Evolutionary conservation across 2,329 filamentous ascomycete genomes (phyloP), one percentile per base, ranked within the genome.

Genomic region (Apiospora marii): DNA sequence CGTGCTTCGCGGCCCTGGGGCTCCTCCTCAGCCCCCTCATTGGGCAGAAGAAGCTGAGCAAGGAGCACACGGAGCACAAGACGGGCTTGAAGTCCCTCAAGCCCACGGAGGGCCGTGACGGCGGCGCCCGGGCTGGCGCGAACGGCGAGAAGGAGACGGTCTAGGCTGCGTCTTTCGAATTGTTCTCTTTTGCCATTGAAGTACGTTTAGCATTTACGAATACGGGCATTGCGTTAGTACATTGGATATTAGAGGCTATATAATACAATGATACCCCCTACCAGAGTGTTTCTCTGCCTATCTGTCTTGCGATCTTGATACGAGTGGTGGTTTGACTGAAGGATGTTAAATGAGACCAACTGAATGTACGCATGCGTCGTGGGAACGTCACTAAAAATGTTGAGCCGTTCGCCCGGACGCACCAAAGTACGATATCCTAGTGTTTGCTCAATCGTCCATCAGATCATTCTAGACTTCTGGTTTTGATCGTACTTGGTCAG

Each of bases 1-100:
- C 86, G 0, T 85, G 82, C 27, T 83, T 89, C 68, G 82, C 86
- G 0, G 87, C 80, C 1, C 70, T 86, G 0, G 88, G 87, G 0
- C 78, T 90, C 12, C 41, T 87, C 5, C 77, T 86, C 34, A 85
- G 86, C 68, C 78, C 87, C 43, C 84, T 88, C 44, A 81, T 91
- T 68, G 80, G 83, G 48, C 85, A 87, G 75, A 84, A 83, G 70
- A 84, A 83, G 74, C 82, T 91, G 71, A 89, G 85, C 81, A 88
- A 86, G 75, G 83, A 88, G 43, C 89, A 91, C 72, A 83, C 85
- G 48, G 88, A 89, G 80, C 86, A 89, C 78, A 88, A 89, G 83
- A 91, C 89, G 0, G 89, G 89, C 0, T 77, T 91, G 72, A 80
- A 85, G 61, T 81, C 46, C 16, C 68, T 70, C 4, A 27, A 58